These are phyloP conservation scores for Stachybotrys chartarum DNA, from an alignment of 2,329 filamentous ascomycete species.

Conservation along the genomic window DNA sequence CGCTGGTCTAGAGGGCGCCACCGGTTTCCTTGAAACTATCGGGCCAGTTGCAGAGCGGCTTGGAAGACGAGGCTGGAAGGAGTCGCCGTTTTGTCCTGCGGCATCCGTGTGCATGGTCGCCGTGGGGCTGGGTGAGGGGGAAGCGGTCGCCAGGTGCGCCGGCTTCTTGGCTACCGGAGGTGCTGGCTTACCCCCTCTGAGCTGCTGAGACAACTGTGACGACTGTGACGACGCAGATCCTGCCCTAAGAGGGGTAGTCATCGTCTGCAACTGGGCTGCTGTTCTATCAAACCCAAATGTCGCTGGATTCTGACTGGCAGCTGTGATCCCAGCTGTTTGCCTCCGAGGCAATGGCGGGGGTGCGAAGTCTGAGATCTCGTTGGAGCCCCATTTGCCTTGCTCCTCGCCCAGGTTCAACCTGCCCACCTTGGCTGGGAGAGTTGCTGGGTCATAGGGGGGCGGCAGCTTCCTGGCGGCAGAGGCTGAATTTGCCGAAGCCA, in stretches of 20 bases:
- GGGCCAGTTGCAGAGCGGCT: conserved; percentile 11
- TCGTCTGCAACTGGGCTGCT: conserved; percentile 18
- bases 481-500: conserved; percentile 37
- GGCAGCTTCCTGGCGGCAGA: conserved; percentile 43
- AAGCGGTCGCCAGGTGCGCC: conserved; percentile 36
- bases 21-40: background rate
- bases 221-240: conserved; percentile 26
- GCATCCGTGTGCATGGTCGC: background rate
- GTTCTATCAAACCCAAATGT: conserved; percentile 12
- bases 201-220: conserved; percentile 22
- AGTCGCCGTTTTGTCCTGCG: background rate
- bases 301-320: conserved; percentile 6
- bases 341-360: conserved; percentile 41
- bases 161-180: conserved; percentile 59
- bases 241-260: conserved; percentile 19
- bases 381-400: conserved; percentile 13
- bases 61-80: conserved; percentile 15
- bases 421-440: conserved; percentile 38
- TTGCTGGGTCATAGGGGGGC: conserved; percentile 40
- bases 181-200: conserved; percentile 31
- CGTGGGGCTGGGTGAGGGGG: conserved; percentile 15
- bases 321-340: conserved; percentile 19
- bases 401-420: conserved; percentile 37
- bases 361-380: conserved; percentile 23
- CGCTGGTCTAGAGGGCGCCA: conserved; percentile 5